Conservation (phyloP, 371 early-diverging fungal species). For the Mortierella sp. region DNA sequence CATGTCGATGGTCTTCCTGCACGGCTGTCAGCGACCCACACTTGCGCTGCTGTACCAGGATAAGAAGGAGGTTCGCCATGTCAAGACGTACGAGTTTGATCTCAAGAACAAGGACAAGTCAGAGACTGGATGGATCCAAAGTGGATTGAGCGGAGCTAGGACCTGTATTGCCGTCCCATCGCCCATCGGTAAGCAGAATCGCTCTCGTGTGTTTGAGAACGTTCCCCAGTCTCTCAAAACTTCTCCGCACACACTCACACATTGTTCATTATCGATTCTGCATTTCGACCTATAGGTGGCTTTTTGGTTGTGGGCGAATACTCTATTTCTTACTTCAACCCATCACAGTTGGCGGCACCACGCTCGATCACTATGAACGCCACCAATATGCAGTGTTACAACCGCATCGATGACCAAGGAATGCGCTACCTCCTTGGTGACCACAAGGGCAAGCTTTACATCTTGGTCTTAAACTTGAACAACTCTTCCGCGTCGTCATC, state of each 20-base stretch:
- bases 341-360: constrained; percentile 39
- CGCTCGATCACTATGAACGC: constrained; percentile 67
- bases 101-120: constrained; percentile 62
- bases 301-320: constrained; percentile 81
- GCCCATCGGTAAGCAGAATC: constrained; percentile 45
- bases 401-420: constrained; percentile 48
- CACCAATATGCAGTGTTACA: constrained; percentile 55
- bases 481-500: constrained; percentile 24
- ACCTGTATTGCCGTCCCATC: constrained; percentile 72
- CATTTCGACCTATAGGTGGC: constrained; percentile 60
- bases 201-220: too few species aligned
- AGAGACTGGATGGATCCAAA: constrained; percentile 62
- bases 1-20: constrained; percentile 76
- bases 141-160: constrained; percentile 68
- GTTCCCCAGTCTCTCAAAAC: too few species aligned
- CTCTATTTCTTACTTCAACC: constrained; percentile 69
- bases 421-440: constrained; percentile 82
- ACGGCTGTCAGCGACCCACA: constrained; percentile 65
- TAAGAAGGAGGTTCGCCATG: constrained; percentile 68
- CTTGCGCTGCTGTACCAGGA: constrained; percentile 86
- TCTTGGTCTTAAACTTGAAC: constrained; percentile 64
- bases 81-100: constrained; percentile 75
- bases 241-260: not conserved
- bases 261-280: not conserved
- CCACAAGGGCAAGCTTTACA: constrained; percentile 73